Percentiles rank a stretch among this genome's conserved stretches.
phyloP scores from a whole-genome alignment of 2,329 filamentous ascomycete genomes.

The Ophiocordyceps australis region DNA sequence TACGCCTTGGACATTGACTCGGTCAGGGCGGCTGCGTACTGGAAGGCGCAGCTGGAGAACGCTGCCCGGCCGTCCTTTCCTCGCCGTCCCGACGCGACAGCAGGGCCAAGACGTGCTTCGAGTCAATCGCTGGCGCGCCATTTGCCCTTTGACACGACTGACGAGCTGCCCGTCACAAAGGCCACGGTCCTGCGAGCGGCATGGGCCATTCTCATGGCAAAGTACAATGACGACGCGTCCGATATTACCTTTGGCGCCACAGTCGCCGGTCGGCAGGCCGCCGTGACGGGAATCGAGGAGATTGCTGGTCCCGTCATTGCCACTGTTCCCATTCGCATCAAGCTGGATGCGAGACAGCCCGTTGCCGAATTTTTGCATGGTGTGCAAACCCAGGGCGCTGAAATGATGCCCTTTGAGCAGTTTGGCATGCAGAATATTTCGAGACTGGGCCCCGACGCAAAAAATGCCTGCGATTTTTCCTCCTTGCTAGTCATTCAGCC shows the following conservation, averaged over 20 bases:
- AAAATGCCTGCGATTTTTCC: constrained; percentile 2
- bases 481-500: constrained; percentile 5
- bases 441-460: constrained; percentile 2
- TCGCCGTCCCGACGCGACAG: too few relatives aligned
- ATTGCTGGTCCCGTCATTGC: constrained; percentile 44
- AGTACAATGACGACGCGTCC: neutral
- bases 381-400: constrained; percentile 6
- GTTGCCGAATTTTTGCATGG: constrained; percentile 3
- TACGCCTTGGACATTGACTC: too few relatives aligned
- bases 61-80: too few relatives aligned
- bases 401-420: constrained; percentile 8
- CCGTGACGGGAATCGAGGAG: constrained; percentile 26
- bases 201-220: constrained; percentile 8
- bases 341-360: neutral
- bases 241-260: constrained; percentile 43
- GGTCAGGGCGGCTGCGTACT: too few relatives aligned
- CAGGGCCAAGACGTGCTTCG: too few relatives aligned
- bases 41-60: too few relatives aligned
- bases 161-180: neutral
- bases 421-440: constrained; percentile 11
- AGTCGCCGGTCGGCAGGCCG: constrained; percentile 34
- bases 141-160: too few relatives aligned
- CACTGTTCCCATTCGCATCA: constrained; percentile 34
- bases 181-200: constrained; percentile 6
- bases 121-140: too few relatives aligned